Evolutionary conservation across 352 stramenopile species (phyloP), one percentile per base, ranked within the genome.

Genomic region (Poterioochromonas sp.): DNA sequence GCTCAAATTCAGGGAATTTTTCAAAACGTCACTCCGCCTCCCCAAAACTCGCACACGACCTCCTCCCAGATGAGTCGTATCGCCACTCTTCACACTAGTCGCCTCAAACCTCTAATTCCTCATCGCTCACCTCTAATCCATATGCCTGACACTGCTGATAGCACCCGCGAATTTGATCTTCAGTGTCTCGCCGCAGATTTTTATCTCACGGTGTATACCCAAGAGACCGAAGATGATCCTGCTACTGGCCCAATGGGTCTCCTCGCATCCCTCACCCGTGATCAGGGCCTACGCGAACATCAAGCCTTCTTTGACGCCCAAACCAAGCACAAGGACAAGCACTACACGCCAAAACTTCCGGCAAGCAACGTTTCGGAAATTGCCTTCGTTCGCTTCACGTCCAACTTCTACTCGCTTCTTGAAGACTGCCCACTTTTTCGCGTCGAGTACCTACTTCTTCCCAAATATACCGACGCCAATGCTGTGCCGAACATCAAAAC

Each of bases 131-230:
- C 58, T 68, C 29, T 68, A 68, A 68, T 35, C 29, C 58, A 68
- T 68, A 68, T 68, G 58, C 58, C 58, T 68, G 29, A 68, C 58
- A 35, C 58, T 68, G 58, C 15, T 68, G 58, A 68, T 68, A 35
- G 58, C 58, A 68, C 58, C 58, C 15, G 58, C 15, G 58, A 68
- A 18, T 68, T 68, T 68, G 58, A 68, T 35, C 58, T 68, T 68
- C 58, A 68, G 15, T 68, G 58, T 35, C 58, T 68, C 29, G 58
- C 58, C 58, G 58, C 58, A 35, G 58, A 68, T 68, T 35, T 35
- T 35, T 68, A 68, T 18, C 58, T 68, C 58, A 68, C 58, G 58
- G 58, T 68, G 15, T 68, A 68, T 68, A 68, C 58, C 58, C 15
- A 68, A 35, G 58, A 68, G 15, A 68, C 15, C 58, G 29, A 18